Conservation (phyloP, 2,329 filamentous ascomycete genomes). For the Ascochyta rabiei region DNA sequence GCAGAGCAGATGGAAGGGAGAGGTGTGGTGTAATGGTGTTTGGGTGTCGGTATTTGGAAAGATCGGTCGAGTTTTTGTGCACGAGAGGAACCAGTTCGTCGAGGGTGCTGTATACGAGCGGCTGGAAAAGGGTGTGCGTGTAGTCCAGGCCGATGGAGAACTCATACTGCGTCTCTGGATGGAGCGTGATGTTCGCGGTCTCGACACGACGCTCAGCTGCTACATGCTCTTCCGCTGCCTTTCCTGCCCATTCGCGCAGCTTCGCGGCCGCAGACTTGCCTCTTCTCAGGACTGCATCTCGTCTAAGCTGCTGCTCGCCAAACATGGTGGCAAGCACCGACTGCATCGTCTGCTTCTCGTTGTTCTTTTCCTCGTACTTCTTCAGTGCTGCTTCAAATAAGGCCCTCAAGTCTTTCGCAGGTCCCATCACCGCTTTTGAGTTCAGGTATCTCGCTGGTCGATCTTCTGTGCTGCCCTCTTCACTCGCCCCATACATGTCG, state of each 20-base stretch:
- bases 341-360: slow-evolving; percentile 47
- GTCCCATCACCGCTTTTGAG: slow-evolving; percentile 58
- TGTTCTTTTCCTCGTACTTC: slow-evolving; percentile 44
- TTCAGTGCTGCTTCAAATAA: slow-evolving; percentile 54
- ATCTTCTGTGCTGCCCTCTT: slow-evolving; percentile 39
- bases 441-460: slow-evolving; percentile 53
- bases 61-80: slow-evolving; percentile 44
- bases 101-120: slow-evolving; percentile 31
- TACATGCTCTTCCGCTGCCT: slow-evolving; percentile 34
- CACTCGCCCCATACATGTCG: slow-evolving; percentile 56
- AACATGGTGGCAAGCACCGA: slow-evolving; percentile 59
- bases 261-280: slow-evolving; percentile 27
- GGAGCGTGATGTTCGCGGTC: slow-evolving; percentile 31
- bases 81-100: slow-evolving; percentile 36
- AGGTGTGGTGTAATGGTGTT: slow-evolving; percentile 40
- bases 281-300: slow-evolving; percentile 48
- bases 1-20: slow-evolving; percentile 48
- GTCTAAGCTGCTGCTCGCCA: slow-evolving; percentile 59
- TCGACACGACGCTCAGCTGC: slow-evolving; percentile 15
- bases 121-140: slow-evolving; percentile 55
- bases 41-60: slow-evolving; percentile 43
- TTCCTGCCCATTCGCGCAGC: slow-evolving; percentile 47
- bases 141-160: slow-evolving; percentile 61
- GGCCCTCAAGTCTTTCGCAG: slow-evolving; percentile 54
- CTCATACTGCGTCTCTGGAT: slow-evolving; percentile 52